Evolutionary conservation across 2,329 filamentous ascomycete genomes (phyloP).

Genomic region (Epichloe gansuensis): DNA sequence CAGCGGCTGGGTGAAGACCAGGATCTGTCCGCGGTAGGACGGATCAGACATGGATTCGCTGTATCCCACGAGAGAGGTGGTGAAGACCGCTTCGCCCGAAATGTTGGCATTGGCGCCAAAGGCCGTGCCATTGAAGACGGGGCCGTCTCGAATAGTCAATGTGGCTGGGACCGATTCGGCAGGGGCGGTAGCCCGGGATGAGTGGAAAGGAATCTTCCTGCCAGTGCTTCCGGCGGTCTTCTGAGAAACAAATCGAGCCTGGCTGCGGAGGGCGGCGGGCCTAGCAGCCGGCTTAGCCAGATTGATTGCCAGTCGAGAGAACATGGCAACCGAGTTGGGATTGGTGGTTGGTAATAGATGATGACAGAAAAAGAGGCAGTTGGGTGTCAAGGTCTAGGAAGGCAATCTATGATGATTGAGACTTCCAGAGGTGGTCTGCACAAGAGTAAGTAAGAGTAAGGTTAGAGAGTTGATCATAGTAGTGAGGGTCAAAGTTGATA

Average conservation of each 20-base stretch:
- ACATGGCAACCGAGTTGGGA: slow-evolving; percentile 33
- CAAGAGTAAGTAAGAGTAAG: neutral
- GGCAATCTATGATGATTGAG: slow-evolving; percentile 18
- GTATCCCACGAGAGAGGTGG: slow-evolving; percentile 93
- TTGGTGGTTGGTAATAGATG: neutral
- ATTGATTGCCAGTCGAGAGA: slow-evolving; percentile 41
- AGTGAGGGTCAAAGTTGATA: slow-evolving; percentile 12
- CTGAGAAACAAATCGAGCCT: slow-evolving; percentile 23
- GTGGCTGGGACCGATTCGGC: slow-evolving; percentile 54
- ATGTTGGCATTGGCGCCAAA: slow-evolving; percentile 96
- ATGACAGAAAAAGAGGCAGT: neutral
- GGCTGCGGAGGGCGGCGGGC: slow-evolving; percentile 27
- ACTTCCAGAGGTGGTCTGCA: slow-evolving; percentile 31
- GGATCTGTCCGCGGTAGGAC: slow-evolving; percentile 84
- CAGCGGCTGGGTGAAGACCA: slow-evolving; percentile 94
- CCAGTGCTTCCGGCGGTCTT: slow-evolving; percentile 50
- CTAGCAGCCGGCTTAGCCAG: slow-evolving; percentile 40
- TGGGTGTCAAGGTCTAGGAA: neutral
- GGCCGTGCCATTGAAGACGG: slow-evolving; percentile 89
- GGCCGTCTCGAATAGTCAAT: slow-evolving; percentile 91
- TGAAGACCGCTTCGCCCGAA: slow-evolving; percentile 96
- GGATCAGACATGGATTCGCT: slow-evolving; percentile 88
- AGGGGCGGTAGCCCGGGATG: slow-evolving; percentile 47
- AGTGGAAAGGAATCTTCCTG: slow-evolving; percentile 49
- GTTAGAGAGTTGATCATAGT: slow-evolving; percentile 7